These are phyloP conservation scores for Pythium folliculosum DNA, from an alignment of 352 stramenopile genomes.

Conservation along the genomic window DNA sequence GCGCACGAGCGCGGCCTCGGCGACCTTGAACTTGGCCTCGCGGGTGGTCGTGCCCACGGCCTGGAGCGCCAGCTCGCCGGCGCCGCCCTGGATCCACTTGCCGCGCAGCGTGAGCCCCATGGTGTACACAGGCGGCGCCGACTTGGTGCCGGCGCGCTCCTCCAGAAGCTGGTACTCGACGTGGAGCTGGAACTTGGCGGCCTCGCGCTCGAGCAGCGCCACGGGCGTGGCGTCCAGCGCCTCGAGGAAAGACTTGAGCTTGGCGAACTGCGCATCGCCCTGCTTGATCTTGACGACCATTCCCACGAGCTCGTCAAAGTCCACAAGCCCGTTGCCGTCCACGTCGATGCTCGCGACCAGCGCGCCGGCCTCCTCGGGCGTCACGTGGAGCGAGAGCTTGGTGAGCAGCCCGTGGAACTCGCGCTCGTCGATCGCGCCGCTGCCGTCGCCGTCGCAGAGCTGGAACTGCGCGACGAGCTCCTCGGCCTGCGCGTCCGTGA, in stretches of 20 bases:
- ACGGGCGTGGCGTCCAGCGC: slow-evolving; percentile 64
- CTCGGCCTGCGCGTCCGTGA: slow-evolving; percentile 51
- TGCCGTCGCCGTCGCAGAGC: slow-evolving; percentile 53
- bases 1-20: slow-evolving; percentile 50
- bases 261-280: slow-evolving; percentile 48
- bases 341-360: slow-evolving; percentile 59
- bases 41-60: slow-evolving; percentile 52
- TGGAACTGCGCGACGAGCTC: slow-evolving; percentile 69
- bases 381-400: slow-evolving; percentile 50
- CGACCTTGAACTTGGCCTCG: slow-evolving; percentile 75
- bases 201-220: slow-evolving; percentile 62
- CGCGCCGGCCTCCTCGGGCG: slow-evolving; percentile 45
- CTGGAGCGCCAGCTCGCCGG: slow-evolving; percentile 40
- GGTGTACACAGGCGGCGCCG: slow-evolving; percentile 35
- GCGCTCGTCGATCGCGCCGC: slow-evolving; percentile 58
- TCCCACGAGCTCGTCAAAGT: slow-evolving; percentile 58
- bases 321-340: slow-evolving; percentile 59
- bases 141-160: slow-evolving; percentile 39
- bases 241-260: slow-evolving; percentile 48
- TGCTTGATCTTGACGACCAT: slow-evolving; percentile 61
- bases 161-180: slow-evolving; percentile 57
- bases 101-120: slow-evolving; percentile 56
- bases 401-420: slow-evolving; percentile 65
- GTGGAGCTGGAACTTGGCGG: slow-evolving; percentile 55
- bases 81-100: slow-evolving; percentile 48